Base-by-base conservation (phyloP, 768 basidiomycete genomes). In the Punctularia strigosozonata region DNA sequence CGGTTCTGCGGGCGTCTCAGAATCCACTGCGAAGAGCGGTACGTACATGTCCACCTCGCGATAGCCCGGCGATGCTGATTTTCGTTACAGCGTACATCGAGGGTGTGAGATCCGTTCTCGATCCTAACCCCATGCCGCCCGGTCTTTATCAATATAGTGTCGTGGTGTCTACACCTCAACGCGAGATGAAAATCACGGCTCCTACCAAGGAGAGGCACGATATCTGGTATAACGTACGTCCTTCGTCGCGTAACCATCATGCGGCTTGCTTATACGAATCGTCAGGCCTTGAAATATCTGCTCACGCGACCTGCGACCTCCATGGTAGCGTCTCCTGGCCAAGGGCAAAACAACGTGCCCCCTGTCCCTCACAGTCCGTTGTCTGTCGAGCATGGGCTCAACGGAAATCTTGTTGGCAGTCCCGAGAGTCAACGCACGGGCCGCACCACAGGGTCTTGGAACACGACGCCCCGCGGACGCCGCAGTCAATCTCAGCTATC, bases 171-270 rank as follows among this genome's bases (percentile, higher is more conserved):
- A 95, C 92, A 0, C 84, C 89, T 8, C 85, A 90, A 45, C 72
- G 94, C 42, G 95, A 99, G 61, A 95, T 98, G 78, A 94, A 95
- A 65, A 81, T 99, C 52, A 98, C 95, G n/a, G 91, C 91, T 5
- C 82, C 84, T 2, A 92, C 82, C 6, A 86, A 87, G 55, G 95
- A 98, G 47, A 71, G 92, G 39, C 95, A 99, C 53, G 92, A 98
- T 49, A 90, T 97, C 44, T 99, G 95, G 95, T 65, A 89, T 38
- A 84, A 80, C 59, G 90, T 91, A 57, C 43, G 78, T 64, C 4
- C 26, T 24, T 8, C 19, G 10, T 39, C 18, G 25, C 36, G 30
- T 45, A 26, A 30, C 46, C 37, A 45, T 22, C 5, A 36, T 43
- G 42, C 19, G 40, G 10, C 23, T 42, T 40, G 26, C 28, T 40